Base-by-base conservation (phyloP, 352 stramenopile genomes). In the Globisporangium okanoganense region DNA sequence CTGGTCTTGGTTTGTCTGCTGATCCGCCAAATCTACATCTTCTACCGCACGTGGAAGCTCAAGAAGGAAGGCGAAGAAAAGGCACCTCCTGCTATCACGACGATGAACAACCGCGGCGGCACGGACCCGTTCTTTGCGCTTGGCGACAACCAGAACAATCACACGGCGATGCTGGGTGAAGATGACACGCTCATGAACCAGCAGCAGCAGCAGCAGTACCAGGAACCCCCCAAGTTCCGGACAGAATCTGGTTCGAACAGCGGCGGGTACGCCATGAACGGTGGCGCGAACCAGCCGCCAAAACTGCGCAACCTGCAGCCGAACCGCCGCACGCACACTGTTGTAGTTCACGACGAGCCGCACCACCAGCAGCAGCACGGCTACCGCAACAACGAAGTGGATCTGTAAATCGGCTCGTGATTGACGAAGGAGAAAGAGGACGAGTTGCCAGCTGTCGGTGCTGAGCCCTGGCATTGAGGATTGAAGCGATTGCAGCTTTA, bases 11-110 rank as follows among this genome's bases (percentile, higher is more conserved):
- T 93, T 44, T 89, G 76, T 57, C 72, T 95, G 22, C 87, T 93
- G 75, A 80, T 92, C 41, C 86, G 86, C 44, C 84, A 93, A 59
- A 61, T 91, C 27, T 95, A 92, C 71, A 93, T 93, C 54, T 93
- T 93, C 67, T 95, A 93, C 72, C 75, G 78, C 47, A 92, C 82
- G 58, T 95, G 82, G 82, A 91, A 93, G 70, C 76, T 95, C 63
- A 67, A 87, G 65, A 72, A 72, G 22, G 70, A 86, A 58, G 72
- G 74, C 27, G 44, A 97, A 36, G 62, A 95, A 81, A 78, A 98
- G 56, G 33, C 29, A 20, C 27, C 65, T 1, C 35, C 65, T 1
- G 69, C 62, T 1, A 63, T 85, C n/a, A 66, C 72, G 45, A 85
- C 72, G 3, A 72, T 72, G 10, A 85, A 78, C 65, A 76, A 76